Evolutionary conservation across 148 eudicot species (phyloP).

Genomic region (Rhododendron ferrugineum): DNA sequence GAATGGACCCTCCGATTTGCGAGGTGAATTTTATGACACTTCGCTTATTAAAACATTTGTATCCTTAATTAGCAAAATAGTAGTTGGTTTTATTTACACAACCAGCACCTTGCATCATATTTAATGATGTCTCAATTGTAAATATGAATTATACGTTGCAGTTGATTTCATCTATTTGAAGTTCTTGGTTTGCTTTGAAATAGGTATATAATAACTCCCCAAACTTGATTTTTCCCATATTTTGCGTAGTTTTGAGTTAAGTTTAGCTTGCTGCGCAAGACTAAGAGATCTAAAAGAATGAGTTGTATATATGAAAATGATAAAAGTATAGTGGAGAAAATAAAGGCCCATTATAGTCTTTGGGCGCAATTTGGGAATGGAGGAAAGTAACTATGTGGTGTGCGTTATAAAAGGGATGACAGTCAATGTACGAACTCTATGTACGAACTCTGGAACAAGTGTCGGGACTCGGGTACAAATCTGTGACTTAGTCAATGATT

Average conservation of each 20-base stretch:
- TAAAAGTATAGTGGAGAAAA: not conserved
- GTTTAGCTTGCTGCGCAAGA: not conserved
- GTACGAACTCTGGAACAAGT: not conserved
- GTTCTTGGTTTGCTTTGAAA: not conserved
- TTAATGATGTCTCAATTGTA: not conserved
- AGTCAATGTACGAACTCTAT: not conserved
- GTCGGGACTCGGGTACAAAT: too few species aligned
- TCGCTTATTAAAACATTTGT: not conserved
- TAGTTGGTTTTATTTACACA: not conserved
- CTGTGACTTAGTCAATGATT: not conserved
- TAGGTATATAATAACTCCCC: not conserved
- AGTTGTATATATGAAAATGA: not conserved
- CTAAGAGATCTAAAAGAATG: not conserved
- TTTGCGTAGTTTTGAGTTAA: not conserved
- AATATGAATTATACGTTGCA: not conserved
- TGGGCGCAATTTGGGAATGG: not conserved
- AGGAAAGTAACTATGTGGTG: not conserved
- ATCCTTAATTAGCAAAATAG: not conserved
- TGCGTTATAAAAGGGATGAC: not conserved
- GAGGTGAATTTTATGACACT: slow-evolving; percentile 28
- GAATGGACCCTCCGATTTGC: slow-evolving; percentile 92
- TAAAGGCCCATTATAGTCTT: not conserved
- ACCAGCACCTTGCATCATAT: not conserved
- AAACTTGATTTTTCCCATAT: not conserved
- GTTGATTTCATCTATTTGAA: not conserved